Conservation (phyloP, 2,329 filamentous ascomycete species). For the Dendrostoma leiphaemia region DNA sequence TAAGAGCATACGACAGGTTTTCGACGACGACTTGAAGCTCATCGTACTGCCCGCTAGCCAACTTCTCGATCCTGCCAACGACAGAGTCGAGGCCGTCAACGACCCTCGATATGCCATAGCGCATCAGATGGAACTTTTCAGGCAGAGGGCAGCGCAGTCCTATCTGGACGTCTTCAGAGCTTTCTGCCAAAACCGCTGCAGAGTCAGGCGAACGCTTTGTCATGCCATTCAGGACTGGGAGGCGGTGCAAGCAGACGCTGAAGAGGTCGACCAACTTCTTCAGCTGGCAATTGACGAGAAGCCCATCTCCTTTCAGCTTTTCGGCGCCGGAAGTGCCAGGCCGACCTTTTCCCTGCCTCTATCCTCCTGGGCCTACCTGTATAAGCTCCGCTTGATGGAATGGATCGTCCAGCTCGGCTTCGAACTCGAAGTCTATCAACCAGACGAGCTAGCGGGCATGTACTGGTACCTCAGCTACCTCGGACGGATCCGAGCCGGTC, state of each 20-base stretch:
- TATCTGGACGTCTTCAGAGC: constrained; percentile 83
- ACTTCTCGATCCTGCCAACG: constrained; percentile 71
- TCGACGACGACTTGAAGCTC: constrained; percentile 79
- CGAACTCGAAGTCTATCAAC: constrained; percentile 85
- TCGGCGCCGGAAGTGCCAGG: constrained; percentile 41
- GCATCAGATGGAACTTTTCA: constrained; percentile 68
- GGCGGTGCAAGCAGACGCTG: constrained; percentile 75
- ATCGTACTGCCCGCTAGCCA: constrained; percentile 70
- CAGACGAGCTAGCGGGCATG: constrained; percentile 82
- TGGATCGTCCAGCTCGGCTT: constrained; percentile 90
- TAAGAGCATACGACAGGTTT: constrained; percentile 68
- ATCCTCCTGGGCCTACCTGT: constrained; percentile 84
- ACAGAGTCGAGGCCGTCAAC: constrained; percentile 70
- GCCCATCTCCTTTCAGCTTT: constrained; percentile 49
- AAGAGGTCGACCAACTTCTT: constrained; percentile 70
- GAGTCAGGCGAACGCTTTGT: constrained; percentile 83
- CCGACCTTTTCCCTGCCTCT: constrained; percentile 68
- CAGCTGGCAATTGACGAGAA: constrained; percentile 60
- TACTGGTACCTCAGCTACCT: constrained; percentile 86
- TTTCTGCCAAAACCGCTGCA: constrained; percentile 85
- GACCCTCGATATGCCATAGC: constrained; percentile 74
- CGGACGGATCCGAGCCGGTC: constrained; percentile 62
- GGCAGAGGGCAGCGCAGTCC: constrained; percentile 60
- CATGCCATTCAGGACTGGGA: constrained; percentile 85
- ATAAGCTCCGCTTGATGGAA: constrained; percentile 87